phyloP scores from a whole-genome alignment of 2,329 filamentous ascomycete genomes.

The Calonectria naviculata region DNA sequence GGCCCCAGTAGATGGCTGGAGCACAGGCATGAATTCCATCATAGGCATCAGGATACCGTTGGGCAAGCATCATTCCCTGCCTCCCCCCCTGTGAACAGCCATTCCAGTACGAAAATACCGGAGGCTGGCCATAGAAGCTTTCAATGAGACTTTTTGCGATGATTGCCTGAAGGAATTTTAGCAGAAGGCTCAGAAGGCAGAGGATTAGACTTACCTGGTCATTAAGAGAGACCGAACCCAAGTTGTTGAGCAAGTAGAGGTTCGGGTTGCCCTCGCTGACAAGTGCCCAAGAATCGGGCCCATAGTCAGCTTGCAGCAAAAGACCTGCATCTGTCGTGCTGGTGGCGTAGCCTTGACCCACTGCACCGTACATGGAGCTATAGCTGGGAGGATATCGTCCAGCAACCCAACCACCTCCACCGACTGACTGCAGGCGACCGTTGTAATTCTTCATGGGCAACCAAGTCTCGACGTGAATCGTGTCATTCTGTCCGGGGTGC shows the following conservation, averaged over 20 bases:
- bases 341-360: constrained; percentile 32
- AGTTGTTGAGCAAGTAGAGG: constrained; percentile 35
- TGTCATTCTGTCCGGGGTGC: constrained; percentile 33
- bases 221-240: constrained; percentile 35
- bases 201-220: constrained; percentile 35
- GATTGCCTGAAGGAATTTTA: constrained; percentile 43
- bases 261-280: constrained; percentile 37
- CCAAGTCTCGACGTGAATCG: constrained; percentile 39
- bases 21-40: constrained; percentile 63
- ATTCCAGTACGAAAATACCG: constrained; percentile 58
- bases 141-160: constrained; percentile 55
- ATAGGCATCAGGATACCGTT: constrained; percentile 63
- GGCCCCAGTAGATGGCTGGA: constrained; percentile 49
- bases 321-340: constrained; percentile 35
- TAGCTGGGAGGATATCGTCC: constrained; percentile 30
- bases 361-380: constrained; percentile 26
- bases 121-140: constrained; percentile 52
- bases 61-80: constrained; percentile 63
- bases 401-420: constrained; percentile 45
- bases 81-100: constrained; percentile 67
- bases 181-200: background rate
- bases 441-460: constrained; percentile 44
- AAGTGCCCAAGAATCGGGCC: constrained; percentile 4
- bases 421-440: constrained; percentile 42
- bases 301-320: background rate